Base-by-base conservation (phyloP, 106 monocot species). In the Xerophyta viscosa region DNA sequence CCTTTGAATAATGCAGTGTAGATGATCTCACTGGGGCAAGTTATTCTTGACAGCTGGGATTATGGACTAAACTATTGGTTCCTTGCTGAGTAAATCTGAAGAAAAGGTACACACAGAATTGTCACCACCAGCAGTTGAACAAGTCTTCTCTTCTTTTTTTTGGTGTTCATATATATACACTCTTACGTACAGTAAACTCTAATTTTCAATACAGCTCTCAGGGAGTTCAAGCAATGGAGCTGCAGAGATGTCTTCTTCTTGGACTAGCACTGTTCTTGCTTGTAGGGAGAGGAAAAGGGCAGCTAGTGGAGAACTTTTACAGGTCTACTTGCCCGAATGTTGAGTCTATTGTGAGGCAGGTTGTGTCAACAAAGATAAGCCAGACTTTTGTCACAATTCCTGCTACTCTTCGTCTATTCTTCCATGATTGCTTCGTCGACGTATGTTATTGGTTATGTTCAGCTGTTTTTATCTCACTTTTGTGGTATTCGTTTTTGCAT, bases 351-450 rank as follows among this genome's bases (percentile, higher is more conserved):
- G 86, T 92, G 11, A 58, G 74, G 31, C 36, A 54, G 0, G 76
- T 73, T 0, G 79, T 92, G 18, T 0, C 3, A 27, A 24, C 50
- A 30, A 77, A 79, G 65, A 41, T 92, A 7, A 31, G 44, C 14
- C 66, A 67, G 45, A 80, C 78, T 0, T 60, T 62, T 19, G 46
- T 79, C 27, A 66, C 86, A 1, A 52, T 62, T 15, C 73, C 86
- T 2, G 79, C 59, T 5, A 76, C 79, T 6, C 62, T 91, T 10
- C 28, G 86, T 61, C 79, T 92, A 66, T 87, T 83, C 83, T 92
- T 92, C 65, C 92, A 92, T 70, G 92, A 92, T 60, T 92, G 92
- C 52, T 73, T 87, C 26, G 73, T 83, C 21, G 47, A 46, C 72
- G 92, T 92, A 67, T 39, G 39, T 39, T 2, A 39, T 12, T 39